Evolutionary conservation across 192 early-diverging fungal genomes (phyloP), one percentile per base, ranked within the genome.

Genomic region (Spizellomyces sp.): DNA sequence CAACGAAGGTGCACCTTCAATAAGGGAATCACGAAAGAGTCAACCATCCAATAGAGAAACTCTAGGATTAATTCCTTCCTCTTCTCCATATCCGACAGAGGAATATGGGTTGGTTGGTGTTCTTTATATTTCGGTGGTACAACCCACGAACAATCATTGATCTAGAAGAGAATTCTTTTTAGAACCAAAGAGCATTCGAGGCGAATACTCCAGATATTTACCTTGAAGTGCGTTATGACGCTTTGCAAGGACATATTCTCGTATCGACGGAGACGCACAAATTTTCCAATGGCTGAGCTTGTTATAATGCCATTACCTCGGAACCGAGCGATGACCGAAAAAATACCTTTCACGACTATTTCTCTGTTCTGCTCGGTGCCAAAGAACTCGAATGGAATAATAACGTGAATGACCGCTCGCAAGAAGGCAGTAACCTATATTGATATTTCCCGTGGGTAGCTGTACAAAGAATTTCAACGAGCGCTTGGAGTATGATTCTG

Each of bases 31-130:
- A 90, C 69, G 50, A 85, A 87, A 9, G 79, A 77, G 1, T 83
- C 66, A 48, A 92, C 73, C 0, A 95, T 58, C 91, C 91, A 95
- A 58, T 77, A 83, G 3, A 93, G 21, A 67, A 92, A 80, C 48
- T 89, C 81, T 6, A 76, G 67, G 10, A 92, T 74, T 3, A 92
- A 81, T 44, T 88, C 84, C 9, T 64, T 45, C 41, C 86, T 67
- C 58, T 89, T 90, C 9, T 67, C 27, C 12, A 75, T 67, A 1
- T 87, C 87, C 1, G 76, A 74, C 0, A 80, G 80, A 7, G 83
- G 77, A 12, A 72, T 62, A 63, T 81, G 82, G 5, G 4, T 68
- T 3, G 27, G 8, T 6, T 62, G n/a, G 3, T 61, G 14, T 4
- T 36, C 10, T 12, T 27, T 8, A 9, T 14, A 44, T 36, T 36